Conservation (phyloP, 2,329 filamentous ascomycete species). For the Colletotrichum sp. region DNA sequence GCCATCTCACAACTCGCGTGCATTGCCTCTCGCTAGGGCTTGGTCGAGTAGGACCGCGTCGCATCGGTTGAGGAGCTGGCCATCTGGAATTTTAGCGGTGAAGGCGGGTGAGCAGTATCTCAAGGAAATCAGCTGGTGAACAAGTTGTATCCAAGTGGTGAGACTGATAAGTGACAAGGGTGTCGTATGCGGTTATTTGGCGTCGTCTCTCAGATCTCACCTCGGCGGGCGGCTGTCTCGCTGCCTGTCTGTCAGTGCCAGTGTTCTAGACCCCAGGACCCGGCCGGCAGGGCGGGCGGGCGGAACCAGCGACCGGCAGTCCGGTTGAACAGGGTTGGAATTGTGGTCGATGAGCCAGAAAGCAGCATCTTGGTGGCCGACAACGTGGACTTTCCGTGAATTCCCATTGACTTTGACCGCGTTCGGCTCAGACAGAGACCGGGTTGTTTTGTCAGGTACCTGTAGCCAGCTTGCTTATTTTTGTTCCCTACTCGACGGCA, state of each 20-base stretch:
- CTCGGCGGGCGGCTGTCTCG: not conserved
- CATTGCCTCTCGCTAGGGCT: not conserved
- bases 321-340: not conserved
- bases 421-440: not conserved
- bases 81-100: conserved; percentile 1
- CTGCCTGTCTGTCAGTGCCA: not conserved
- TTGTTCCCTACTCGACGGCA: not conserved
- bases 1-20: conserved; percentile 17
- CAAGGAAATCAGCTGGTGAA: not conserved
- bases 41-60: not conserved
- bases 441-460: not conserved
- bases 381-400: not conserved
- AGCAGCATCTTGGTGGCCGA: not conserved
- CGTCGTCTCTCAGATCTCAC: not conserved
- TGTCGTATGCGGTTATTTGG: not conserved
- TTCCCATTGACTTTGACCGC: not conserved
- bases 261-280: not conserved
- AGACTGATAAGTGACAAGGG: conserved; percentile 7
- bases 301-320: conserved; percentile 1
- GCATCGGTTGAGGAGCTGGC: not conserved
- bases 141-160: not conserved
- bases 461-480: not conserved
- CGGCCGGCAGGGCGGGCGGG: not conserved
- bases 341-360: not conserved
- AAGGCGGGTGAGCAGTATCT: not conserved